Base-by-base conservation (phyloP, 1,284 basidiomycete species). In the Kalmanozyma brasiliensis region DNA sequence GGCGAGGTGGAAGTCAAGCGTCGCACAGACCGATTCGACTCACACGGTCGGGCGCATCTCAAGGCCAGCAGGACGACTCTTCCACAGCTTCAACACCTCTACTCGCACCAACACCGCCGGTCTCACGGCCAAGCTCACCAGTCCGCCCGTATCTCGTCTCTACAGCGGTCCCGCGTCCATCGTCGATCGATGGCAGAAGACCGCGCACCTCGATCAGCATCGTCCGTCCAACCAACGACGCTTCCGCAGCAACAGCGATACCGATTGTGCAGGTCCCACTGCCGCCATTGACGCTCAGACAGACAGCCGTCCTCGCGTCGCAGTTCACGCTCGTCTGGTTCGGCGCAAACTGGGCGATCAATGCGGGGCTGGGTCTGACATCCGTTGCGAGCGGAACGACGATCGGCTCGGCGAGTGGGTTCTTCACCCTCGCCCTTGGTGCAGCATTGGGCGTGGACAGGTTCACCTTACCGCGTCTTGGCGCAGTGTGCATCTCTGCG, bases 361-460 rank as follows among this genome's bases (percentile, higher is more conserved):
- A 80, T 24, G 73, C 78, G 4, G 72, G 69, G 9, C 47, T 82
- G 16, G 79, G 75, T 0, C 53, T 77, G 34, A 82, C 80, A 1
- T 75, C 72, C 4, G 80, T 82, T 8, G 80, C 80, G 4, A 80
- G 78, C 38, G 77, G 77, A 0, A 82, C 80, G 1, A 81, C 79
- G 13, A 67, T 77, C 17, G 77, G 78, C 5, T 93, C 92, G 69
- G 93, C 79, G 10, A 75, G 93, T 91, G 81, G 95, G 4, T 94
- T 99, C 84, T 98, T 98, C 82, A 98, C 95, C 0, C 85, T 98
- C 36, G 89, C 86, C 0, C 85, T 98, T 37, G 95, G 95, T 4
- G 86, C 90, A n/a, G 69, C 93, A 35, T 90, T 92, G 68, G 87
- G 87, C 11, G 91, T 97, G 9, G 96, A 98, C 81, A 85, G 84